Conservation (phyloP, 768 basidiomycete genomes). For the Daedalea quercina region DNA sequence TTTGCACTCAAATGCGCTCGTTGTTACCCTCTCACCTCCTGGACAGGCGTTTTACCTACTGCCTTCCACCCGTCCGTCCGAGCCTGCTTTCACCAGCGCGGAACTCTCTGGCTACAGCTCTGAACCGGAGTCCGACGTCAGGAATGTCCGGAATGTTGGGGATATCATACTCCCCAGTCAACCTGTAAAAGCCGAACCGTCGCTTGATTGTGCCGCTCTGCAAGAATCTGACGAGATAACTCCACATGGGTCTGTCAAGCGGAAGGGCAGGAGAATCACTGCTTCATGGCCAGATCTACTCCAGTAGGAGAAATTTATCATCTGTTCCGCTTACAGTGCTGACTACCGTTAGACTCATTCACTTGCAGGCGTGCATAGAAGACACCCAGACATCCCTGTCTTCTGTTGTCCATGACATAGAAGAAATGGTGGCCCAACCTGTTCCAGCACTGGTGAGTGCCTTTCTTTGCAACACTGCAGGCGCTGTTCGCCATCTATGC, state of each 20-base stretch:
- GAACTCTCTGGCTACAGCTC: slow-evolving; percentile 61
- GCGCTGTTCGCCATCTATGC: too few relatives aligned
- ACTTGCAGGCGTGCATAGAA: slow-evolving; percentile 32
- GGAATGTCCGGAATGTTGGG: slow-evolving; percentile 32
- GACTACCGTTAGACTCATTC: slow-evolving; percentile 29
- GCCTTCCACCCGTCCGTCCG: slow-evolving; percentile 27
- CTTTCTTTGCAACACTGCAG: slow-evolving; percentile 3
- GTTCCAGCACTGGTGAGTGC: background rate
- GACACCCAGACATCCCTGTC: slow-evolving; percentile 31
- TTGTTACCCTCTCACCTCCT: slow-evolving; percentile 58
- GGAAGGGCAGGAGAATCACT: slow-evolving; percentile 22
- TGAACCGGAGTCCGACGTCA: slow-evolving; percentile 57
- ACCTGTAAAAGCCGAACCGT: background rate
- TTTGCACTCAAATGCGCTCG: slow-evolving; percentile 68
- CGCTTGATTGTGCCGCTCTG: slow-evolving; percentile 2
- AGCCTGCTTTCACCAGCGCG: slow-evolving; percentile 34
- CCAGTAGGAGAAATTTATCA: slow-evolving; percentile 41
- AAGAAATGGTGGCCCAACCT: slow-evolving; percentile 23
- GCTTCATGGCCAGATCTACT: slow-evolving; percentile 64
- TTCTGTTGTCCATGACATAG: slow-evolving; percentile 26
- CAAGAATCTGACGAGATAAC: background rate
- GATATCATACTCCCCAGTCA: slow-evolving; percentile 10
- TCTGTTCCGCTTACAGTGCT: slow-evolving; percentile 1
- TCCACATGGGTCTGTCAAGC: background rate
- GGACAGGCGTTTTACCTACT: slow-evolving; percentile 57